Conservation (phyloP, 108 stramenopile genomes). For the Schizochytrium sp. region DNA sequence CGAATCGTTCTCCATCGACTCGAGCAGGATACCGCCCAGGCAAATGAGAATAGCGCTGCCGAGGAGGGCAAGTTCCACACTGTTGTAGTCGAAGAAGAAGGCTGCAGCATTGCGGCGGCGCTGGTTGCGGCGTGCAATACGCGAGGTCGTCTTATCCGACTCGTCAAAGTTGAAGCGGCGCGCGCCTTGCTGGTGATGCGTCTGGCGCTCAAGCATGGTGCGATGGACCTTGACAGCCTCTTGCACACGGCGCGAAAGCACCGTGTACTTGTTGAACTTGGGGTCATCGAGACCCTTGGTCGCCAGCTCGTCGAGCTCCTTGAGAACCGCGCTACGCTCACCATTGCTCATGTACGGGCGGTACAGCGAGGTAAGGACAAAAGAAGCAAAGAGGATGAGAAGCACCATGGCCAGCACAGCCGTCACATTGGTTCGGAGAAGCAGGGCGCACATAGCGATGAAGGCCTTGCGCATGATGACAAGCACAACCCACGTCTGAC, state of each 20-base stretch:
- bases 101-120: not conserved
- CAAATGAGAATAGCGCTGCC: constrained; percentile 16
- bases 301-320: constrained; percentile 1
- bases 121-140: not conserved
- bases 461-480: constrained; percentile 28
- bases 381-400: constrained; percentile 26
- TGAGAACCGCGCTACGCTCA: constrained; percentile 8
- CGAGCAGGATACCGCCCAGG: constrained; percentile 27
- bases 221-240: not conserved
- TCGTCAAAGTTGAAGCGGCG: not conserved
- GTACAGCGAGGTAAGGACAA: constrained; percentile 16
- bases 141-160: not conserved
- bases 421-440: constrained; percentile 18
- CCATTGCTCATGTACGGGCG: constrained; percentile 27
- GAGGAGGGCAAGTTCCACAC: constrained; percentile 20
- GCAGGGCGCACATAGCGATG: constrained; percentile 19
- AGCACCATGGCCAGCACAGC: constrained; percentile 25
- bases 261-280: not conserved
- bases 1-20: not conserved
- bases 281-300: not conserved
- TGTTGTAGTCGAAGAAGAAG: constrained; percentile 34
- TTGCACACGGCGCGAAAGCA: not conserved
- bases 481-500: constrained; percentile 21
- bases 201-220: not conserved
- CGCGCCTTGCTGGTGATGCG: not conserved